Evolutionary conservation across 2,329 filamentous ascomycete genomes (phyloP).

Genomic region (Scedosporium dehoogii): DNA sequence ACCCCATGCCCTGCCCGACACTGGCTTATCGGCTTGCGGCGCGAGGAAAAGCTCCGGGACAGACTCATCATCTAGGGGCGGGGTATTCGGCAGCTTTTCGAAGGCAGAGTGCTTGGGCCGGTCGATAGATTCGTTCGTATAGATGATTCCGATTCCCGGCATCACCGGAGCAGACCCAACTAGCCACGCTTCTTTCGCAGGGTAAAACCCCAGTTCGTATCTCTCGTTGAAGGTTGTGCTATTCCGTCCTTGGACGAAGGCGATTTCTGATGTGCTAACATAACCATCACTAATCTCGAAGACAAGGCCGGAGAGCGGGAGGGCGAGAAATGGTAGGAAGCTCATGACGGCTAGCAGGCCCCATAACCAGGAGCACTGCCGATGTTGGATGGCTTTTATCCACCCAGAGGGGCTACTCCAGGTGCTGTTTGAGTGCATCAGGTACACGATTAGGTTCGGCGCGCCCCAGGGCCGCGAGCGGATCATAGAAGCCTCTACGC

Average conservation of each 20-base stretch:
- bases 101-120: not conserved
- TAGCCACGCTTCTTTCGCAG: not conserved
- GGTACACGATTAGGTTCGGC: slow-evolving; percentile 1
- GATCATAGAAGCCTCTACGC: slow-evolving; percentile 11
- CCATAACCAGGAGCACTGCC: slow-evolving; percentile 7
- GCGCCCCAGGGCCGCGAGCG: slow-evolving; percentile 2
- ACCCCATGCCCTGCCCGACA: slow-evolving; percentile 10
- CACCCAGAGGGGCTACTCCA: slow-evolving; percentile 12
- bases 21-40: slow-evolving; percentile 8
- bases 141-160: slow-evolving; percentile 10
- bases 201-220: not conserved
- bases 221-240: not conserved
- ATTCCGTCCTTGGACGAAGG: not conserved
- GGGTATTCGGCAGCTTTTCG: slow-evolving; percentile 4
- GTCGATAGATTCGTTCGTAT: not conserved
- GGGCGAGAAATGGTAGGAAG: slow-evolving; percentile 9
- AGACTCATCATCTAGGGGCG: not conserved
- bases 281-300: slow-evolving; percentile 11
- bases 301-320: slow-evolving; percentile 11
- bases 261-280: not conserved
- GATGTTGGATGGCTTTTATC: slow-evolving; percentile 2
- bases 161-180: slow-evolving; percentile 6
- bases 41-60: slow-evolving; percentile 11
- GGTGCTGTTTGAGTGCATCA: slow-evolving; percentile 6
- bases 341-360: slow-evolving; percentile 7